Evolutionary conservation across 139 green algal genomes (phyloP).

Genomic region (Chlamydomonas sp.): DNA sequence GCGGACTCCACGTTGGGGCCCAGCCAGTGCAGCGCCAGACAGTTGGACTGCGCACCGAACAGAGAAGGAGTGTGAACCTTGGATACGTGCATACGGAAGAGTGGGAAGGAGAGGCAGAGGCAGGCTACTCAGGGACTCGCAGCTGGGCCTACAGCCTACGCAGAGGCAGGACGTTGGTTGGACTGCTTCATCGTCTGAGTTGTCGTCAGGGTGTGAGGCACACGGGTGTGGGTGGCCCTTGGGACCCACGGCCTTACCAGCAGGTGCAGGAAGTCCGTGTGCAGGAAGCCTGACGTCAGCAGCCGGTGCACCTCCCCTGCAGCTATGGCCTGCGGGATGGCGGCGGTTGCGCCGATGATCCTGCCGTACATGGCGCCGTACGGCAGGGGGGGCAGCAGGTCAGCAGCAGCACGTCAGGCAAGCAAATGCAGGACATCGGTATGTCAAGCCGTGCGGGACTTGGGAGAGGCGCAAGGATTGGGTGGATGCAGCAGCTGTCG

Average conservation of each 20-base stretch:
- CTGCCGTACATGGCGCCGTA: neutral
- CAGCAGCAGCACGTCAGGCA: neutral
- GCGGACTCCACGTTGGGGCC: slow-evolving; percentile 14
- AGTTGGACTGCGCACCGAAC: slow-evolving; percentile 1
- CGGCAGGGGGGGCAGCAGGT: neutral
- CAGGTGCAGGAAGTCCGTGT: slow-evolving; percentile 26
- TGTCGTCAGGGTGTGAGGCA: too few relatives aligned
- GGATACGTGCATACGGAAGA: neutral
- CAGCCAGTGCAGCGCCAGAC: slow-evolving; percentile 36
- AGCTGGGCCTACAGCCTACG: too few relatives aligned
- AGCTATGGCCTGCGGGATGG: slow-evolving; percentile 8
- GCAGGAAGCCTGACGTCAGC: slow-evolving; percentile 32
- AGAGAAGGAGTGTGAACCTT: neutral
- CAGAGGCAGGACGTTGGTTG: too few relatives aligned
- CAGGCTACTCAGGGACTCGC: too few relatives aligned
- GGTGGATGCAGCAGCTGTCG: too few relatives aligned
- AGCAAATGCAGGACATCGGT: neutral
- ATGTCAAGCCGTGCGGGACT: too few relatives aligned
- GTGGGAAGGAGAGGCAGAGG: too few relatives aligned
- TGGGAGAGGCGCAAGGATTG: too few relatives aligned
- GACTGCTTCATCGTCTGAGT: too few relatives aligned
- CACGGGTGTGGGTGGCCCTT: too few relatives aligned
- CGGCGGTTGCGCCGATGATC: neutral
- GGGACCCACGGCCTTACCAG: neutral
- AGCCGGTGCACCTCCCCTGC: slow-evolving; percentile 23